These are phyloP conservation scores for Falciphora oryzae DNA, from an alignment of 2,329 filamentous ascomycete species.

Conservation along the genomic window DNA sequence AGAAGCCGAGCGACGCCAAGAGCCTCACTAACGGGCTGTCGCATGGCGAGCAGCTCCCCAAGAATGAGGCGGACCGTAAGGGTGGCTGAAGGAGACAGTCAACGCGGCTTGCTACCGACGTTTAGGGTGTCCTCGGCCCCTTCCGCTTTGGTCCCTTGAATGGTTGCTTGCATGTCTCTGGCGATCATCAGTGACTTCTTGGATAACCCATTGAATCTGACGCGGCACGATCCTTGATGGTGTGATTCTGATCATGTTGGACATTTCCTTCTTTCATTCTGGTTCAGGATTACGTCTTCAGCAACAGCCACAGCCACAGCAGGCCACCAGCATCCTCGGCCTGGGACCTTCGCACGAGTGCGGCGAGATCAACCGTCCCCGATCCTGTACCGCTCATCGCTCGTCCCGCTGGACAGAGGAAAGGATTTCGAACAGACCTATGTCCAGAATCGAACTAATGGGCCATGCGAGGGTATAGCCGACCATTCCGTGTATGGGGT, in stretches of 20 bases:
- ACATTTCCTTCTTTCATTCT: slow-evolving; percentile 1
- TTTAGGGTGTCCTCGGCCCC: neutral
- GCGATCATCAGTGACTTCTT: slow-evolving; percentile 4
- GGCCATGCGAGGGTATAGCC: neutral
- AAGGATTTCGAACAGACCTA: neutral
- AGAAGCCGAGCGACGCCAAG: slow-evolving; percentile 45
- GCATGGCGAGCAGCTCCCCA: slow-evolving; percentile 49
- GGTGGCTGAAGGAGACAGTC: slow-evolving; percentile 42
- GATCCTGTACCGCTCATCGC: neutral
- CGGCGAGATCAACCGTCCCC: neutral
- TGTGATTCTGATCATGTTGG: slow-evolving; percentile 4
- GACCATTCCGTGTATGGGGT: neutral
- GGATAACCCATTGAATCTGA: slow-evolving; percentile 6
- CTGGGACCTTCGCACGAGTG: neutral
- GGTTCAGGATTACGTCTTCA: slow-evolving; percentile 5
- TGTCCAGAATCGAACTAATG: neutral
- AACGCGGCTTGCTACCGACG: neutral
- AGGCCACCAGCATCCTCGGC: neutral
- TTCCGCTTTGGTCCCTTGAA: neutral
- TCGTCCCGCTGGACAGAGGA: neutral
- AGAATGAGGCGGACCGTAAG: slow-evolving; percentile 55
- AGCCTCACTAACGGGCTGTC: slow-evolving; percentile 34
- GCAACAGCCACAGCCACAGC: neutral
- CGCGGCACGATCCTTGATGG: neutral
- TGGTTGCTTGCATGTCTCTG: neutral